Evolutionary conservation across 1,284 basidiomycete genomes (phyloP).

Genomic region (Ustilago nuda): DNA sequence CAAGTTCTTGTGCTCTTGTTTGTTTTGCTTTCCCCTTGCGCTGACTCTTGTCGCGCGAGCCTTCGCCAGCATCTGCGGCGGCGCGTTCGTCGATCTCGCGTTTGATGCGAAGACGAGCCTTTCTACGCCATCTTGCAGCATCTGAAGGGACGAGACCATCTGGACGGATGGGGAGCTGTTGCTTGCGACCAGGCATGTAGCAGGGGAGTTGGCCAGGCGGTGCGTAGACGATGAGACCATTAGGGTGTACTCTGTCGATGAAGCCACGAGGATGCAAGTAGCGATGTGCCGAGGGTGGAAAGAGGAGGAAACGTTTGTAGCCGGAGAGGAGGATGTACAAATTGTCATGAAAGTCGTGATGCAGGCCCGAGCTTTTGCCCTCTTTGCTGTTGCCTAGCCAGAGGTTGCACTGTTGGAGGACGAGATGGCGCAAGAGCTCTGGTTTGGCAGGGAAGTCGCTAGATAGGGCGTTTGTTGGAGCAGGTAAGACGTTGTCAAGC

Average conservation of each 20-base stretch:
- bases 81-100: conserved; percentile 55
- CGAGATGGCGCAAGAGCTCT: conserved; percentile 60
- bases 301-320: conserved; percentile 67
- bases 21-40: conserved; percentile 62
- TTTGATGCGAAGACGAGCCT: conserved; percentile 46
- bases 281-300: conserved; percentile 61
- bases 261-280: conserved; percentile 58
- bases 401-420: conserved; percentile 67
- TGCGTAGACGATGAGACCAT: conserved; percentile 65
- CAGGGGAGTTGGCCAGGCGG: conserved; percentile 43
- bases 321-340: conserved; percentile 67
- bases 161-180: conserved; percentile 47
- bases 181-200: conserved; percentile 35
- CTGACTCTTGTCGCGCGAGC: conserved; percentile 25
- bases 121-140: conserved; percentile 61
- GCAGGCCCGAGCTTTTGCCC: conserved; percentile 62
- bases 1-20: conserved; percentile 52
- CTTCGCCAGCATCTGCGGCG: conserved; percentile 53
- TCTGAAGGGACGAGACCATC: conserved; percentile 65
- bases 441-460: conserved; percentile 64
- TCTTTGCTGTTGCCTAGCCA: conserved; percentile 64
- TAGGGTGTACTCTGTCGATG: conserved; percentile 54
- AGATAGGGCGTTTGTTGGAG: conserved; percentile 61
- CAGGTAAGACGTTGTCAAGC: conserved; percentile 60
- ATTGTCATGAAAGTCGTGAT: conserved; percentile 69